Evolutionary conservation across 169 alveolate genomes (phyloP), one percentile per base, ranked within the genome.

Genomic region (Eimeria praecox): DNA sequence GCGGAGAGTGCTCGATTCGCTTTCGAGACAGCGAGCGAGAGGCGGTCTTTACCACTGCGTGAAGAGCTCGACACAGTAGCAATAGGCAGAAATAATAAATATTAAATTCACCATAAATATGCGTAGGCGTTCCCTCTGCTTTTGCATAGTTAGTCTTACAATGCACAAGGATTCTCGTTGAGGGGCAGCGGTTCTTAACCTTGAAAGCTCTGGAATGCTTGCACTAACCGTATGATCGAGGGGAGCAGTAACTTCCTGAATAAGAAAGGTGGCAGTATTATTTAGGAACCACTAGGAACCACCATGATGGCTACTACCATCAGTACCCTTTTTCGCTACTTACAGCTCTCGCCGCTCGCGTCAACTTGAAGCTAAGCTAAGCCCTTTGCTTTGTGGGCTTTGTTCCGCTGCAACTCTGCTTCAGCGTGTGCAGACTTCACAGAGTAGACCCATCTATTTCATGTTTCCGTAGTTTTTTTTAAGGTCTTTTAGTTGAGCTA

Each of bases 1-100:
- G 78, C 78, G 78, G 46, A 69, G 78, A 69, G 78, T 69, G 46
- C 46, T 69, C 78, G 78, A 69, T 33, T 33, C 46, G 78, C 78
- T 69, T 69, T 69, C 78, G 78, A 69, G 78, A 69, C 78, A 69
- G 78, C 3, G 78, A 69, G 42, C 78, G 78, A 30, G 78, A 22
- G 46, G 78, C 46, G n/a, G 30, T n/a, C 46, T 33, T 4, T 46
- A 30, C 46, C 40, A 24, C 40, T 22, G 75, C 9, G 3, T 18
- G 8, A 6, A 69, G 33, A n/a, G n/a, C 44, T 16, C 12, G 3
- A 0, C 33, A 3, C 8, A 12, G 38, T 62, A 69, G 78, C 22
- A 22, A 8, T 66, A 1, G 18, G 6, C 1, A 33, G 46, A 2
- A 69, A 10, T 6, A 18, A 69, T 33, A 5, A 0, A 33, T 12